These are phyloP conservation scores for Globisporangium barbulae DNA, from an alignment of 352 stramenopile species.

Conservation along the genomic window DNA sequence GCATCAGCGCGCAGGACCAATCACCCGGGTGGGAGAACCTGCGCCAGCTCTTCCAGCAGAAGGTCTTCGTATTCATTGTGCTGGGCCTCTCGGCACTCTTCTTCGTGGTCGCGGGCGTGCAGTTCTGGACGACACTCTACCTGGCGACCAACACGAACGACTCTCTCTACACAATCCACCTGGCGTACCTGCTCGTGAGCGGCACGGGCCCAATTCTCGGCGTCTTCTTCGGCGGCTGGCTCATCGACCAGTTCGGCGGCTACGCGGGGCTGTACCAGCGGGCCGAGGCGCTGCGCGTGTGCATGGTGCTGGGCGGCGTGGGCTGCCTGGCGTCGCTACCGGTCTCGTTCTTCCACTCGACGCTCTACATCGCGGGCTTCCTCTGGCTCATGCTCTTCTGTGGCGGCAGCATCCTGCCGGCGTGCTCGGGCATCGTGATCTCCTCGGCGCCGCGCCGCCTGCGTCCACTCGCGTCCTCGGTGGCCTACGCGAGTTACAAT, in stretches of 20 bases:
- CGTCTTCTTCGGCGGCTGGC: slow-evolving; percentile 84
- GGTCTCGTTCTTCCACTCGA: slow-evolving; percentile 67
- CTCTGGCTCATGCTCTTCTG: slow-evolving; percentile 87
- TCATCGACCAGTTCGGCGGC: slow-evolving; percentile 76
- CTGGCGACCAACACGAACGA: slow-evolving; percentile 77
- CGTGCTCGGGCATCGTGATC: slow-evolving; percentile 85
- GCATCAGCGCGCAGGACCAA: slow-evolving; percentile 26
- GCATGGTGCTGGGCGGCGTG: slow-evolving; percentile 59
- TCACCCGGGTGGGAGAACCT: slow-evolving; percentile 46
- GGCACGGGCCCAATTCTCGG: slow-evolving; percentile 77
- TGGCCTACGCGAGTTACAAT: slow-evolving; percentile 82
- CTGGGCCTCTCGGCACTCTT: slow-evolving; percentile 78
- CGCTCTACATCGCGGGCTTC: slow-evolving; percentile 60
- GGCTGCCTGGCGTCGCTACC: slow-evolving; percentile 49
- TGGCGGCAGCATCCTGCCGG: slow-evolving; percentile 61
- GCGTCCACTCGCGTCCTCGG: slow-evolving; percentile 69
- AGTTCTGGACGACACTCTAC: slow-evolving; percentile 86
- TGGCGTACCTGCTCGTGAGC: slow-evolving; percentile 69
- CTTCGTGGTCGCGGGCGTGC: slow-evolving; percentile 76
- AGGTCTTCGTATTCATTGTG: slow-evolving; percentile 76
- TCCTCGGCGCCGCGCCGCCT: slow-evolving; percentile 56
- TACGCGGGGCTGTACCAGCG: slow-evolving; percentile 70
- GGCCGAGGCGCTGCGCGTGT: slow-evolving; percentile 63
- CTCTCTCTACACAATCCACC: slow-evolving; percentile 75
- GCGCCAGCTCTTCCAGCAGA: slow-evolving; percentile 45